These are phyloP conservation scores for Ophiocordyceps robertsii DNA, from an alignment of 2,329 filamentous ascomycete species.

Conservation along the genomic window DNA sequence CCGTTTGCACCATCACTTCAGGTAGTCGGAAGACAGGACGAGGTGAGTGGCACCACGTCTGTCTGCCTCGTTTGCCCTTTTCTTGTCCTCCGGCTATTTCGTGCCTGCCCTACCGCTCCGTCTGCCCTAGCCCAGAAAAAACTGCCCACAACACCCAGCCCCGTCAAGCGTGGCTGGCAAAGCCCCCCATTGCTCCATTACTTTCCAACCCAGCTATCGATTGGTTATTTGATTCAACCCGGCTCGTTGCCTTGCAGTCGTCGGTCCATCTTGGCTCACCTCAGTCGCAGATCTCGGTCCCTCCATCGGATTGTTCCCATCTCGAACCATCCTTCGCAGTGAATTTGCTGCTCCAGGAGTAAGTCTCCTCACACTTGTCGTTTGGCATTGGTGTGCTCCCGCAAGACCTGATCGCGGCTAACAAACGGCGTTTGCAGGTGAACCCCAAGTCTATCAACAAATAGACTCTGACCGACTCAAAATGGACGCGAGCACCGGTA, in stretches of 20 bases:
- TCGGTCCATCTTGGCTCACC: neutral
- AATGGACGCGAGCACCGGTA: constrained; percentile 22
- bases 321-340: constrained; percentile 14
- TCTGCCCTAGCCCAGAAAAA: too few relatives aligned
- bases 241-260: too few relatives aligned
- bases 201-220: too few relatives aligned
- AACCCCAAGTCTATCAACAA: constrained; percentile 20
- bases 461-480: constrained; percentile 11
- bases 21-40: constrained; percentile 14
- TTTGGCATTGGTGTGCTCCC: too few relatives aligned
- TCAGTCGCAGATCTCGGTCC: constrained; percentile 14
- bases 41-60: constrained; percentile 10
- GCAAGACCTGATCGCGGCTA: neutral
- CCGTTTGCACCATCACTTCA: constrained; percentile 15
- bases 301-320: constrained; percentile 15
- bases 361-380: constrained; percentile 3
- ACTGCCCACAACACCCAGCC: too few relatives aligned
- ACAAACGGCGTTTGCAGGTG: constrained; percentile 3
- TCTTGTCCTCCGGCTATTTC: too few relatives aligned
- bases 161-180: too few relatives aligned
- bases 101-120: too few relatives aligned
- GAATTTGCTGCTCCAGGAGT: constrained; percentile 20
- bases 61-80: neutral
- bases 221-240: too few relatives aligned
- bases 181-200: too few relatives aligned